phyloP scores from a whole-genome alignment of 306 rosid species.

The peach (Prunus persica) region DNA sequence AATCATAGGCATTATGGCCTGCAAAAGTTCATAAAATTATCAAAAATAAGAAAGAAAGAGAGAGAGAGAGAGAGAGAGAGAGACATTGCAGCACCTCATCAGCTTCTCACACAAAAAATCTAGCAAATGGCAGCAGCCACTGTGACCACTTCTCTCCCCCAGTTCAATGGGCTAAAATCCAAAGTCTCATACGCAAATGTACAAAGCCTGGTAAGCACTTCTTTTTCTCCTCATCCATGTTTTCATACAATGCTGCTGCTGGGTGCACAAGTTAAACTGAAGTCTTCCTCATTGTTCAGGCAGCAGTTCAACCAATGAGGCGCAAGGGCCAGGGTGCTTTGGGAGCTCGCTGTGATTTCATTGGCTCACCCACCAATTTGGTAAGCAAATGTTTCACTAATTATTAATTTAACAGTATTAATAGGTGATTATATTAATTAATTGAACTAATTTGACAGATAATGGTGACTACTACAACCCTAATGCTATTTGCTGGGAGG shows the following conservation, averaged over 20 bases:
- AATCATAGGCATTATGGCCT: slow-evolving; percentile 3
- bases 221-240: not conserved
- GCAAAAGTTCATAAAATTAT: slow-evolving; percentile 7
- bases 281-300: slow-evolving; percentile 37
- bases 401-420: not conserved
- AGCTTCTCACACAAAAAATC: not conserved
- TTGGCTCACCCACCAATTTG: slow-evolving; percentile 90
- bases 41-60: not conserved
- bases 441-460: slow-evolving; percentile 40
- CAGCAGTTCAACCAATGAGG: slow-evolving; percentile 54
- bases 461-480: slow-evolving; percentile 70
- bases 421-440: not conserved
- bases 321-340: slow-evolving; percentile 77
- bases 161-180: slow-evolving; percentile 74
- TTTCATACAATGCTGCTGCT: too few species aligned
- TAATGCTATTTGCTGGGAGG: slow-evolving; percentile 96
- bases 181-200: slow-evolving; percentile 47
- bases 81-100: not conserved
- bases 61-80: not conserved
- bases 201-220: slow-evolving; percentile 48
- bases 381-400: slow-evolving; percentile 30
- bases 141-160: slow-evolving; percentile 68
- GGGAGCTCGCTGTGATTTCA: slow-evolving; percentile 80
- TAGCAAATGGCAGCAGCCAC: slow-evolving; percentile 65
- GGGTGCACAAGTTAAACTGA: not conserved